Evolutionary conservation across 495 filamentous ascomycete genomes (phyloP).

Genomic region (Polyplosphaeria fusca): DNA sequence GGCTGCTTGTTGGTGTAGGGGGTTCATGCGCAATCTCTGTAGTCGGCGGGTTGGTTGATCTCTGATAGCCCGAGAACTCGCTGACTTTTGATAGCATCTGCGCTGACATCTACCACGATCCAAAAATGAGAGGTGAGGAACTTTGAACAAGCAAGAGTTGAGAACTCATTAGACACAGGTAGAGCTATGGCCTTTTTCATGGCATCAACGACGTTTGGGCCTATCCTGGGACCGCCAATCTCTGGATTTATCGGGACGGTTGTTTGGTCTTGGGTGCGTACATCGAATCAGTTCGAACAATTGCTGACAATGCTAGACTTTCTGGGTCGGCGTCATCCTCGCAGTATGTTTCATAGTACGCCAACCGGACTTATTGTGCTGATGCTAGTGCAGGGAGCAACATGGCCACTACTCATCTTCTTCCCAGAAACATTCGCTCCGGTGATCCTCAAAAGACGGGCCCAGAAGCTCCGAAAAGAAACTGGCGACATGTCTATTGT

Average conservation of each 20-base stretch:
- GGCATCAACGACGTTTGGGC: slow-evolving; percentile 52
- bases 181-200: slow-evolving; percentile 71
- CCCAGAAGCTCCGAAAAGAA: slow-evolving; percentile 49
- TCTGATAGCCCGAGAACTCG: no score
- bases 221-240: slow-evolving; percentile 40
- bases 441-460: slow-evolving; percentile 55
- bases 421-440: slow-evolving; percentile 61
- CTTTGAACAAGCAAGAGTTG: no score
- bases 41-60: no score
- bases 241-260: slow-evolving; percentile 38
- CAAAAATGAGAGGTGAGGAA: slow-evolving; percentile 55
- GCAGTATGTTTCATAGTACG: no score
- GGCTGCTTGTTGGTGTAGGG: slow-evolving; percentile 61
- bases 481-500: slow-evolving; percentile 40
- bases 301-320: no score
- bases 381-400: no score
- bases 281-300: no score
- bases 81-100: no score
- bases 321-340: slow-evolving; percentile 53
- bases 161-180: no score
- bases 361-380: no score
- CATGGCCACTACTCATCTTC: slow-evolving; percentile 40
- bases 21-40: slow-evolving; percentile 68
- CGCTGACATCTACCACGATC: slow-evolving; percentile 66
- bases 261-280: slow-evolving; percentile 53